Evolutionary conservation across 768 basidiomycete genomes (phyloP).

Genomic region (Rhodotorula babjevae): DNA sequence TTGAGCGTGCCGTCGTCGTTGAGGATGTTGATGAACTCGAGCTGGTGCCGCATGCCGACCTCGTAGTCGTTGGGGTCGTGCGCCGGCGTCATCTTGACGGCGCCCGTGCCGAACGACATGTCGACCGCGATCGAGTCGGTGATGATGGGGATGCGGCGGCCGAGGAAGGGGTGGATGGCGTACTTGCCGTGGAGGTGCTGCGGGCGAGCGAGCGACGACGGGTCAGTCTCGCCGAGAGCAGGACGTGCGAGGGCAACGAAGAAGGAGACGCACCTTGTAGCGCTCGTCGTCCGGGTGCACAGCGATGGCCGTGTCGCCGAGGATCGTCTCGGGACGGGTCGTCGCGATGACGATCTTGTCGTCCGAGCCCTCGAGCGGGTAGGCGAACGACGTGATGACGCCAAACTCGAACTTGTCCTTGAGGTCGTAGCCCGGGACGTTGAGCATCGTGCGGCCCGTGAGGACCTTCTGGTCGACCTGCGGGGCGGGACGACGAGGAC

Average conservation of each 20-base stretch:
- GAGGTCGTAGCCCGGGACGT: constrained; percentile 87
- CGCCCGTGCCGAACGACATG: constrained; percentile 94
- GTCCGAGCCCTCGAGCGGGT: constrained; percentile 80
- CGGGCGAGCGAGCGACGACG: constrained; percentile 40
- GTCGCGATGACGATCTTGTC: constrained; percentile 91
- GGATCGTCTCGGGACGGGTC: constrained; percentile 96
- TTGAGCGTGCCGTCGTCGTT: constrained; percentile 97
- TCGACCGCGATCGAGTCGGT: constrained; percentile 78
- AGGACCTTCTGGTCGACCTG: constrained; percentile 91
- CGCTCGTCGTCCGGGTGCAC: constrained; percentile 89
- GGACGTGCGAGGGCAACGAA: no score
- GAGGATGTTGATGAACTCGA: constrained; percentile 88
- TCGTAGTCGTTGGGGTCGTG: constrained; percentile 98
- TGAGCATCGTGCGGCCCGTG: constrained; percentile 73
- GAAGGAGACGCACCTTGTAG: constrained; percentile 60
- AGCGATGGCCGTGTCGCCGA: constrained; percentile 94
- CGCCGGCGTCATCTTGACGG: constrained; percentile 97
- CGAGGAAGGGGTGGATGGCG: constrained; percentile 71
- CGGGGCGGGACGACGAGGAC: not conserved
- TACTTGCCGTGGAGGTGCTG: constrained; percentile 86
- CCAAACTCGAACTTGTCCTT: constrained; percentile 97
- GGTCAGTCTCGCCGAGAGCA: not conserved
- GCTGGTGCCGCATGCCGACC: constrained; percentile 76
- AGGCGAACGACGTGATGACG: constrained; percentile 92
- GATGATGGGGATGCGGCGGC: constrained; percentile 80